Evolutionary conservation across 148 eudicot genomes (phyloP), one percentile per base, ranked within the genome.

Genomic region (Arbutus unedo): DNA sequence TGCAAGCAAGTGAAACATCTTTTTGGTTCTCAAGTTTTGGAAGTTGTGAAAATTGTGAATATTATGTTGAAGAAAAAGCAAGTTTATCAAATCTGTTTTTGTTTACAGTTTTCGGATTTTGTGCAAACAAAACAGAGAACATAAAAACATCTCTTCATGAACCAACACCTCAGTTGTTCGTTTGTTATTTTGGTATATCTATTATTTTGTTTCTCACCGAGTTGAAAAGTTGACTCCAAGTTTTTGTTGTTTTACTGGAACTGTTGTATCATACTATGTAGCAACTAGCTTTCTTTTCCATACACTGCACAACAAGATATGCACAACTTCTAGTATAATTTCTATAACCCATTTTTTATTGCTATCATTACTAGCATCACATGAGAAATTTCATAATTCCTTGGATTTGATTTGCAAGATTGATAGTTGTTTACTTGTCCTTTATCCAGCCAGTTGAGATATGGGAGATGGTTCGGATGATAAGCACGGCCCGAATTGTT

Each of bases 401-500:
- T 50, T 45, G 54, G 21, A 38, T 44, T 23, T 19, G 9, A 18
- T 11, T 10, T 49, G 2, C 47, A 60, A 25, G 47, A 49, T 83
- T 15, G 53, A 43, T 70, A 31, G 15, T 41, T 53, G 48, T 23
- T 79, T 64, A 2, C n/a, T 13, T 62, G 0, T 14, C 41, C 64
- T 70, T 81, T 72, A 10, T 89, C 45, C 97, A 96, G 99, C 93
- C 94, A 8, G 96, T 96, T 80, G 98, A 93, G 85, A 92, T 96
- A 83, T 96, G 99, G 99, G 97, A 96, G 88, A 96, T 96, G 99
- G 90, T 96, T 25, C 85, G 99, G 83, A 96, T 96, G 99, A 94
- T 96, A 82, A 95, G 91, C 44, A 93, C 99, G 21, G 99, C 99
- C 18, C 92, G 99, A 11, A 94, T 97, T 45, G 87, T 93, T 79